Evolutionary conservation across 1,139 yeast genomes (phyloP), one percentile per base, ranked within the genome.

Genomic region (Tardiomyces depauwii): DNA sequence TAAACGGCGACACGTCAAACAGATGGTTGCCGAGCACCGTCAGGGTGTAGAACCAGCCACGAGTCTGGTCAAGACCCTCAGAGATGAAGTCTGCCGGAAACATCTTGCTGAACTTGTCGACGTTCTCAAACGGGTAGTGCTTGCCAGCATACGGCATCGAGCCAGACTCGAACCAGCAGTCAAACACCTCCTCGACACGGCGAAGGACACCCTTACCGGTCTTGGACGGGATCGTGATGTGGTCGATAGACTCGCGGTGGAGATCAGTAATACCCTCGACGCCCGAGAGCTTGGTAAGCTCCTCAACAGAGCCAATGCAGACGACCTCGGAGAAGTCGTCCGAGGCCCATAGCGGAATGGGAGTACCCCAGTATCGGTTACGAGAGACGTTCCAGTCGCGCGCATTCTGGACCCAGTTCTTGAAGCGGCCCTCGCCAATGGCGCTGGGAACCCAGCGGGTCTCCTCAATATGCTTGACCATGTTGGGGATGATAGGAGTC

Each of bases 331-430:
- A 83, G 56, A 74, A 80, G 65, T 91, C 99, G 16, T 89, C 97
- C 57, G 91, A 80, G 44, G 80, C 96, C 99, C 99, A 91, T 60
- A 91, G 71, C 51, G 99, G 99, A 57, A 91, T 82, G 51, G 99
- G 99, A 40, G 97, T 91, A 72, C 99, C 99, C 99, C 99, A 91
- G 70, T 91, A 91, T 69, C 99, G 80, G 73, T 91, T 91, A 76
- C 99, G 84, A 18, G 96, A 88, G 54, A 91, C 77, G 65, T 91
- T 91, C 99, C 99, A 91, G 69, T 91, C 99, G 67, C 99, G 84
- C 45, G 98, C 98, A 60, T 89, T 89, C 56, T 91, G 86, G 65
- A 91, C 85, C 99, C 99, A 91, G 72, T 89, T 91, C 45, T 93
- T 78, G 60, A 91, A 91, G 68, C 99, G 80, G 68, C 93, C 93